Evolutionary conservation across 805 yeast genomes (phyloP).

Genomic region (Starmera pachycereana): DNA sequence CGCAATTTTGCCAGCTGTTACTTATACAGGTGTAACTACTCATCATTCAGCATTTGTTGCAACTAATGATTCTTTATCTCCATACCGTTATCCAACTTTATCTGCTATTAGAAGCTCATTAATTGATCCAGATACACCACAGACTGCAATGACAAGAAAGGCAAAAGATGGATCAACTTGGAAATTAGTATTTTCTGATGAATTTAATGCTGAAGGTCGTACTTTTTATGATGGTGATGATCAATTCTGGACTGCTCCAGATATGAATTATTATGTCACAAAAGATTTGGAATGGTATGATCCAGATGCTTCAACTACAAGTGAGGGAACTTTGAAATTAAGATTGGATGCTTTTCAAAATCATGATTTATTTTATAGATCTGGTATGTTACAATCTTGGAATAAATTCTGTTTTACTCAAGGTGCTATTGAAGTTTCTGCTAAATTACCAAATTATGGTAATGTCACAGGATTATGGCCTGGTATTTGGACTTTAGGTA

Average conservation of each 20-base stretch:
- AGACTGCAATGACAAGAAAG: slow-evolving; percentile 33
- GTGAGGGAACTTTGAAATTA: slow-evolving; percentile 57
- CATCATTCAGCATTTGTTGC: slow-evolving; percentile 8
- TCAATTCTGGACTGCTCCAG: slow-evolving; percentile 82
- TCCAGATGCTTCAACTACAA: slow-evolving; percentile 81
- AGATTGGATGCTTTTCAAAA: slow-evolving; percentile 75
- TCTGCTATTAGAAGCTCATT: slow-evolving; percentile 41
- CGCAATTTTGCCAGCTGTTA: slow-evolving; percentile 71
- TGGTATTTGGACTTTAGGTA: slow-evolving; percentile 92
- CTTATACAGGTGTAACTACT: slow-evolving; percentile 61
- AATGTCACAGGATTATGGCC: slow-evolving; percentile 86
- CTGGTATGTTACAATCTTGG: slow-evolving; percentile 92
- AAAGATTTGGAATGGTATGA: slow-evolving; percentile 90
- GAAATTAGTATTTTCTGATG: slow-evolving; percentile 82
- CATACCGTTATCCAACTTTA: slow-evolving; percentile 39
- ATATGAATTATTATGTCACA: slow-evolving; percentile 80
- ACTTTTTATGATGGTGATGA: slow-evolving; percentile 88
- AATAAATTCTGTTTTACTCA: slow-evolving; percentile 83
- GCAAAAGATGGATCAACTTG: slow-evolving; percentile 56
- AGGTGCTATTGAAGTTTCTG: slow-evolving; percentile 70
- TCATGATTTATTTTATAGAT: slow-evolving; percentile 72
- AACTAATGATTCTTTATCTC: slow-evolving; percentile 32
- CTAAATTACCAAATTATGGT: slow-evolving; percentile 72
- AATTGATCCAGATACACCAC: slow-evolving; percentile 57
- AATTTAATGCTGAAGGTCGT: slow-evolving; percentile 82